These are phyloP conservation scores for Phytophthora sp. DNA, from an alignment of 352 stramenopile genomes.

Conservation along the genomic window DNA sequence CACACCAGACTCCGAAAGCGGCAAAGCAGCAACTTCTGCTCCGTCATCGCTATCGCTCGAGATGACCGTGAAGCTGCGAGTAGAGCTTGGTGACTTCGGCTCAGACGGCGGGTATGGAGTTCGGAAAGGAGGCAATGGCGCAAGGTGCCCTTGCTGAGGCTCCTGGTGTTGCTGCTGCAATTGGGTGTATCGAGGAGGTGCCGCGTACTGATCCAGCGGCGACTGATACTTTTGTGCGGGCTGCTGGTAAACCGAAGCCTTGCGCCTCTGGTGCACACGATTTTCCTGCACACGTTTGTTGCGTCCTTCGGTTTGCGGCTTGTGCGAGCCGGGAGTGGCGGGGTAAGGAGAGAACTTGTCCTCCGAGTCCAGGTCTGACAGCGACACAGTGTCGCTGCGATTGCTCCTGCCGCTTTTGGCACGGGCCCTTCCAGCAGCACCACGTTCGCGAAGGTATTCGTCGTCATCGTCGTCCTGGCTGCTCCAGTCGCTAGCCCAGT, in stretches of 20 bases:
- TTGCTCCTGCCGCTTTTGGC: slow-evolving; percentile 19
- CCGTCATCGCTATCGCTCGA: slow-evolving; percentile 40
- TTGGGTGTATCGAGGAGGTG: slow-evolving; percentile 8
- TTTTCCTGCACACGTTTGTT: slow-evolving; percentile 41
- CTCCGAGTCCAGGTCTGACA: slow-evolving; percentile 36
- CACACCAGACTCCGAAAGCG: slow-evolving; percentile 17
- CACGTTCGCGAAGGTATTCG: slow-evolving; percentile 37
- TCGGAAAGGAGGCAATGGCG: slow-evolving; percentile 29
- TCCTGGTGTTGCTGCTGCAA: slow-evolving; percentile 25
- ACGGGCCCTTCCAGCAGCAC: slow-evolving; percentile 5
- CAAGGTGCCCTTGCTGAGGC: slow-evolving; percentile 7
- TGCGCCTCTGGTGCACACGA: slow-evolving; percentile 22
- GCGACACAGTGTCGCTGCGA: slow-evolving; percentile 27
- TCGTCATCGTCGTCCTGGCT: slow-evolving; percentile 45
- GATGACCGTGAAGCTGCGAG: slow-evolving; percentile 28
- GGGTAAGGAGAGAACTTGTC: slow-evolving; percentile 48
- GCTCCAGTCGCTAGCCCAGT: slow-evolving; percentile 44
- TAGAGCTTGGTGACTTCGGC: slow-evolving; percentile 24
- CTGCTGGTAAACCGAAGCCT: not conserved
- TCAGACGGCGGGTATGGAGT: slow-evolving; percentile 28
- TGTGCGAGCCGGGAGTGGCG: slow-evolving; percentile 22
- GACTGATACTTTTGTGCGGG: slow-evolving; percentile 20
- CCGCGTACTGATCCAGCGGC: slow-evolving; percentile 30
- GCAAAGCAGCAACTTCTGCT: slow-evolving; percentile 11
- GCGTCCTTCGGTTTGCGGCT: slow-evolving; percentile 37